phyloP scores from a whole-genome alignment of 1,284 basidiomycete species.

The Sporisorium scitamineum region DNA sequence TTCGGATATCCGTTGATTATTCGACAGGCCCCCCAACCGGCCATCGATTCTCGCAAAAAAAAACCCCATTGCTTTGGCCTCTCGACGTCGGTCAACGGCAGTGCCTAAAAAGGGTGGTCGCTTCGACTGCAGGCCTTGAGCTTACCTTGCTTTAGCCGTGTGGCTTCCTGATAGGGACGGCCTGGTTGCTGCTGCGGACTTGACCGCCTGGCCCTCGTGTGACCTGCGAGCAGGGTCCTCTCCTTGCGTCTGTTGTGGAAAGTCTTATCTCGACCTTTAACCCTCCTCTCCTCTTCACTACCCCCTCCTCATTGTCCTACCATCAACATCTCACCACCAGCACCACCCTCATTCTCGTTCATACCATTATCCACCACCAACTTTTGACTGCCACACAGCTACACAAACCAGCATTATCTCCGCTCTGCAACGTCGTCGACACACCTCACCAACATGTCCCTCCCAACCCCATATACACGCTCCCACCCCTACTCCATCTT shows the following conservation, averaged over 20 bases:
- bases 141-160: neutral
- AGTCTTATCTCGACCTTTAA: neutral
- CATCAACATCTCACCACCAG: neutral
- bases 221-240: neutral
- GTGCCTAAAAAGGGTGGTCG: neutral
- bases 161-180: too few species aligned
- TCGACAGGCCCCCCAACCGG: neutral
- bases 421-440: neutral
- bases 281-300: neutral
- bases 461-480: constrained; percentile 9
- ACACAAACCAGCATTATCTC: neutral
- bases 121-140: neutral
- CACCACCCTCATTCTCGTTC: neutral
- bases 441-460: constrained; percentile 12
- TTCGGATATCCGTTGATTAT: neutral
- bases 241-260: neutral
- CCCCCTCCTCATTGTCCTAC: neutral
- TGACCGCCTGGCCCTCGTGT: neutral
- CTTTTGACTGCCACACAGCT: neutral
- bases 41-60: constrained; percentile 1
- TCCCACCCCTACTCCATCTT: constrained; percentile 52
- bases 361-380: neutral
- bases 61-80: neutral
- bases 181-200: neutral
- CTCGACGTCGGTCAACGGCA: neutral